Conservation (phyloP, 1,139 yeast species). For the Yamadazyma spencermartinsiae region DNA sequence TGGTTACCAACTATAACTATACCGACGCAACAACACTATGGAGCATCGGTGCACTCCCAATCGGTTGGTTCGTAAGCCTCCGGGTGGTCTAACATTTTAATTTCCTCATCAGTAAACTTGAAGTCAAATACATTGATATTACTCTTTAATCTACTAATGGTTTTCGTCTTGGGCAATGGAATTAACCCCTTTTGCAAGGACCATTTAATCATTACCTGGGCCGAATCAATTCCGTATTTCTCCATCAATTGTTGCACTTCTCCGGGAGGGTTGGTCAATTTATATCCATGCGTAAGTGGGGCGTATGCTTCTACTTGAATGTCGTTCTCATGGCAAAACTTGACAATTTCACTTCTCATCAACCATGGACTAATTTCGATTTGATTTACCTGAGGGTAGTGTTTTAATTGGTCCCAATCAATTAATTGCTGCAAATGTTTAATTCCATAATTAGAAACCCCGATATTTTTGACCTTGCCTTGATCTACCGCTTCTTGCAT, state of each 20-base stretch:
- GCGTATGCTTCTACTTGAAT: slow-evolving; percentile 41
- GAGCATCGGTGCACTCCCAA: slow-evolving; percentile 67
- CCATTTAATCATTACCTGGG: slow-evolving; percentile 40
- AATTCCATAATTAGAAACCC: slow-evolving; percentile 71
- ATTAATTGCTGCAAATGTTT: slow-evolving; percentile 60
- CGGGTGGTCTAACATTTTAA: slow-evolving; percentile 34
- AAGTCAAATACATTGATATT: slow-evolving; percentile 49
- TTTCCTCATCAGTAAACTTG: slow-evolving; percentile 48
- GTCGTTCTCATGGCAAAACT: slow-evolving; percentile 43
- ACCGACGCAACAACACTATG: slow-evolving; percentile 25
- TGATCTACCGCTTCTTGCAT: slow-evolving; percentile 64
- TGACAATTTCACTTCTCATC: slow-evolving; percentile 63
- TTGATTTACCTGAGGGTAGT: slow-evolving; percentile 62
- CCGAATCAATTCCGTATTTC: slow-evolving; percentile 28
- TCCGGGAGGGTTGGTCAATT: slow-evolving; percentile 25
- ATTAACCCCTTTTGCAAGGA: slow-evolving; percentile 43
- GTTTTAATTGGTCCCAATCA: slow-evolving; percentile 49
- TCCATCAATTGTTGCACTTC: slow-evolving; percentile 19
- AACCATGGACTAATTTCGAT: slow-evolving; percentile 79
- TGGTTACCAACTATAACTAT: no score
- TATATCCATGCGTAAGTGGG: slow-evolving; percentile 40
- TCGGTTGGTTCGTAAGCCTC: slow-evolving; percentile 65
- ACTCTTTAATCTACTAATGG: slow-evolving; percentile 26
- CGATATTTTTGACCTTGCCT: slow-evolving; percentile 58
- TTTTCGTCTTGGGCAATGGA: slow-evolving; percentile 40